Evolutionary conservation across 495 filamentous ascomycete species (phyloP).

Genomic region (Trichoderma asperelloides): DNA sequence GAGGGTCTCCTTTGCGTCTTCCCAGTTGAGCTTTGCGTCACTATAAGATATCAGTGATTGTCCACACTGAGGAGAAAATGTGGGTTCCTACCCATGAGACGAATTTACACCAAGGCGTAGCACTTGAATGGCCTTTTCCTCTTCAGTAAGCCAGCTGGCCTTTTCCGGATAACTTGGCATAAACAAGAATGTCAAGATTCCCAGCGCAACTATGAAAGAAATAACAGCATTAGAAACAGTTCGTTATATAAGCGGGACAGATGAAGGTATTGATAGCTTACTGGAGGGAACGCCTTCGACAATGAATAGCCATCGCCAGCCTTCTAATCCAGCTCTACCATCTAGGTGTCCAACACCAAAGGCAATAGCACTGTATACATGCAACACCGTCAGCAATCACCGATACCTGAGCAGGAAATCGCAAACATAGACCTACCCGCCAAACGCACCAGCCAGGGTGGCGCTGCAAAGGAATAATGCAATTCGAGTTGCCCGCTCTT

Average conservation of each 20-base stretch:
- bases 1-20: conserved; percentile 43
- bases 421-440: conserved; percentile 55
- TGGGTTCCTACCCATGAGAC: conserved; percentile 32
- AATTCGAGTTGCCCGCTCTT: conserved; percentile 42
- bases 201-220: not conserved
- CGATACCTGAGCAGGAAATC: conserved; percentile 49
- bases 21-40: conserved; percentile 36
- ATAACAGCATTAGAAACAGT: not conserved
- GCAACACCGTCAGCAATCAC: not conserved
- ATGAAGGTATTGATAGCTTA: not conserved
- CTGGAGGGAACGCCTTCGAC: conserved; percentile 39
- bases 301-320: conserved; percentile 67
- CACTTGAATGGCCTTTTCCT: not conserved
- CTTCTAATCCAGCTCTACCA: conserved; percentile 30
- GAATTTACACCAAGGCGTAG: conserved; percentile 20
- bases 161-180: not conserved
- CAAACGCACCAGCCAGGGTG: conserved; percentile 56
- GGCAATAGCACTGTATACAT: not conserved
- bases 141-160: not conserved
- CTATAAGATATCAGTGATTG: conserved; percentile 49
- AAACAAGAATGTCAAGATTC: not conserved
- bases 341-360: not conserved
- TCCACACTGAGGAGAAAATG: conserved; percentile 34
- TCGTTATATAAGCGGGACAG: not conserved
- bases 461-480: conserved; percentile 52